Percentiles rank a stretch among this genome's conserved stretches.
Evolutionary conservation across 164 flowering plant species (phyloP).

Genomic region (Sextonia rubra): DNA sequence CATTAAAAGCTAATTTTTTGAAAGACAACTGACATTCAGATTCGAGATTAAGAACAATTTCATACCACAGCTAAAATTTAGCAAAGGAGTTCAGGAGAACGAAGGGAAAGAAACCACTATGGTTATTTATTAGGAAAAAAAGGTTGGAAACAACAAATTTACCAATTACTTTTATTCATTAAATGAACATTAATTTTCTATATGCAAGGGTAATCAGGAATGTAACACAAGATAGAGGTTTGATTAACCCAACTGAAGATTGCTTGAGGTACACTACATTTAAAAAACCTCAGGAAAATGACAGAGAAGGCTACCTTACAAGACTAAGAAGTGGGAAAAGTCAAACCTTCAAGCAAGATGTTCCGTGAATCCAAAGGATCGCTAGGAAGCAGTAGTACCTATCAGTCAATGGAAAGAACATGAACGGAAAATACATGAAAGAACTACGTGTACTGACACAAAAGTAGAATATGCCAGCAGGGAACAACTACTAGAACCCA

Average conservation of each 20-base stretch:
- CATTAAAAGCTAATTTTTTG: background rate
- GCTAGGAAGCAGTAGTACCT: slow-evolving; percentile 82
- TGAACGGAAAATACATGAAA: slow-evolving; percentile 1
- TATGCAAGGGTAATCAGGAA: background rate
- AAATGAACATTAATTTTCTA: background rate
- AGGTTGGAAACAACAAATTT: too few species aligned
- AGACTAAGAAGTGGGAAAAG: background rate
- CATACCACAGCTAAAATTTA: background rate
- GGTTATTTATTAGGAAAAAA: background rate
- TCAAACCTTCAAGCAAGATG: slow-evolving; percentile 92
- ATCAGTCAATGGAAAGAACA: slow-evolving; percentile 9
- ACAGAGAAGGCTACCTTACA: background rate
- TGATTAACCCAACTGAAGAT: background rate
- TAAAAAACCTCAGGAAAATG: background rate
- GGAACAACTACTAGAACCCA: background rate
- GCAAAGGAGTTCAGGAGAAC: background rate
- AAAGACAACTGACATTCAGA: background rate
- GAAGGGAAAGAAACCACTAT: background rate
- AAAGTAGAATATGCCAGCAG: background rate
- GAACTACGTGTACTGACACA: background rate
- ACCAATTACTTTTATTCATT: background rate
- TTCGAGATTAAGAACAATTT: background rate
- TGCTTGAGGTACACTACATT: background rate
- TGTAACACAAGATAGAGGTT: background rate
- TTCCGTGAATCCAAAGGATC: slow-evolving; percentile 95